phyloP scores from a whole-genome alignment of 1,284 basidiomycete species.

The Apiotrichum domesticum region DNA sequence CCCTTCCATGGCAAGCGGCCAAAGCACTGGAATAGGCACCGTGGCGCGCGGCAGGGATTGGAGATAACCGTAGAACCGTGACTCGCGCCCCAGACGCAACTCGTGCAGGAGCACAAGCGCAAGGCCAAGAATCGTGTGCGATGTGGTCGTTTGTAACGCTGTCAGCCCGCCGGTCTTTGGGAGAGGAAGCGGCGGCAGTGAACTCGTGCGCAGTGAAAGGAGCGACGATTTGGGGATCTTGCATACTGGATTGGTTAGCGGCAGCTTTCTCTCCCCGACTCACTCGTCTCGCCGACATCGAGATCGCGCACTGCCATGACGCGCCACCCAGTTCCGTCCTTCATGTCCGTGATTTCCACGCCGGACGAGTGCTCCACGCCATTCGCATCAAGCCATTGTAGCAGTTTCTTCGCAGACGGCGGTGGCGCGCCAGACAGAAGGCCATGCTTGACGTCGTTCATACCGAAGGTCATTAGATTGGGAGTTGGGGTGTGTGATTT shows the following conservation, averaged over 20 bases:
- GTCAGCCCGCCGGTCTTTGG: background rate
- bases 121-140: constrained; percentile 37
- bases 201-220: constrained; percentile 36
- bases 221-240: constrained; percentile 41
- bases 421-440: constrained; percentile 6
- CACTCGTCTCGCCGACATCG: constrained; percentile 18
- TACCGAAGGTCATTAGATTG: background rate
- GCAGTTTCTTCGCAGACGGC: constrained; percentile 18
- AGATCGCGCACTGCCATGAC: constrained; percentile 15
- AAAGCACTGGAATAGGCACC: constrained; percentile 40
- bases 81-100: constrained; percentile 31
- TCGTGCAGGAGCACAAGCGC: constrained; percentile 46
- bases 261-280: background rate
- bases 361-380: constrained; percentile 9
- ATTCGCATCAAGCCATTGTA: constrained; percentile 19
- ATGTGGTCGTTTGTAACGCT: background rate
- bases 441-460: constrained; percentile 6
- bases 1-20: constrained; percentile 27
- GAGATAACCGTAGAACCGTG: constrained; percentile 44
- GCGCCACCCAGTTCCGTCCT: constrained; percentile 20
- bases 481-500: no score
- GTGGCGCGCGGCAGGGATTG: constrained; percentile 40
- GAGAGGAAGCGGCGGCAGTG: constrained; percentile 9
- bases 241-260: constrained; percentile 32
- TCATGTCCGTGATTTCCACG: constrained; percentile 20